phyloP scores from a whole-genome alignment of 768 basidiomycete species.

The Pleurotus djamor region DNA sequence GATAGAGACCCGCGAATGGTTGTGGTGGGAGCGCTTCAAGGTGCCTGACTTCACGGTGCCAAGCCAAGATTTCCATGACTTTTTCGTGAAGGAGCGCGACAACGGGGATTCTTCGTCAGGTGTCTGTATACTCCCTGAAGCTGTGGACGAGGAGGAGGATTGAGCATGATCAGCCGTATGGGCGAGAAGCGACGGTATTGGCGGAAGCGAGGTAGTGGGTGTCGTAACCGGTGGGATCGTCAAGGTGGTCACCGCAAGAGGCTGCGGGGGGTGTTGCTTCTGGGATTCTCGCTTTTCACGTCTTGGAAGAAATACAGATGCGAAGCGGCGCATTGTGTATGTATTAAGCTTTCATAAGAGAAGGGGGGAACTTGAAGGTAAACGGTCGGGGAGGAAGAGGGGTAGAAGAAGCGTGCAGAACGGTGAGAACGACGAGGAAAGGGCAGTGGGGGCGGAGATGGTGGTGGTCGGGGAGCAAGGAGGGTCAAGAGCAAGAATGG shows the following conservation, averaged over 20 bases:
- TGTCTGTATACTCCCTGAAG: conserved; percentile 56
- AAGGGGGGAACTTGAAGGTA: background rate
- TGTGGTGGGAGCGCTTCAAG: background rate
- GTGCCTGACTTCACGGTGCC: conserved; percentile 25
- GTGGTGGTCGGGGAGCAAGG: conserved; percentile 3
- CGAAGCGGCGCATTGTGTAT: conserved; percentile 58
- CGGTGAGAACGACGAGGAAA: conserved; percentile 3
- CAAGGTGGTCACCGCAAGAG: conserved; percentile 8
- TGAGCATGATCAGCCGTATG: conserved; percentile 37
- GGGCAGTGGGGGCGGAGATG: conserved; percentile 6
- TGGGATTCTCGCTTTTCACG: conserved; percentile 15
- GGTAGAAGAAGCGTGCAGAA: background rate
- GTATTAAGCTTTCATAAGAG: conserved; percentile 11
- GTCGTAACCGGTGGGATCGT: conserved; percentile 7
- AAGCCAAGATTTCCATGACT: conserved; percentile 60
- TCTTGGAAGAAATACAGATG: conserved; percentile 51
- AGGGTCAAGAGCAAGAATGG: background rate
- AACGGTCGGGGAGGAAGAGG: background rate
- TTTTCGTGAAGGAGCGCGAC: conserved; percentile 34
- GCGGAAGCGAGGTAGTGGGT: conserved; percentile 16
- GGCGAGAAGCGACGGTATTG: conserved; percentile 23
- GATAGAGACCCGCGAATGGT: background rate
- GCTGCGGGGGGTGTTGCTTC: conserved; percentile 10
- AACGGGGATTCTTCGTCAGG: conserved; percentile 53
- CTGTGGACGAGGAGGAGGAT: conserved; percentile 63